Conservation (phyloP, 2,329 filamentous ascomycete species). For the Ascochyta lentis region DNA sequence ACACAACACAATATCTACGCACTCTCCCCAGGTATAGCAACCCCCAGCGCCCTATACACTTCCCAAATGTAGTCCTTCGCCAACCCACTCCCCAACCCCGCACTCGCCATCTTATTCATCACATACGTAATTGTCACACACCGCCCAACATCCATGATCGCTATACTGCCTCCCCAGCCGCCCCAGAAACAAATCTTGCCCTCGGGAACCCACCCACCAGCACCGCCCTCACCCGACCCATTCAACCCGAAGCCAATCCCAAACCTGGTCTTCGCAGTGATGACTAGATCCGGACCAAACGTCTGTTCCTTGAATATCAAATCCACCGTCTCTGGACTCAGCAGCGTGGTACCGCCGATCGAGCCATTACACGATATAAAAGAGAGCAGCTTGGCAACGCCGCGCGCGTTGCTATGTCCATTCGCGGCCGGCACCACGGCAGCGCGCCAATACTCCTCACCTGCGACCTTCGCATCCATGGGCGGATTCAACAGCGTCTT, state of each 20-base stretch:
- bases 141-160: constrained; percentile 23
- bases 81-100: constrained; percentile 11
- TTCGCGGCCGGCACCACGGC: constrained; percentile 16
- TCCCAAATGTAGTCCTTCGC: constrained; percentile 14
- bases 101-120: constrained; percentile 30
- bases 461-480: constrained; percentile 14
- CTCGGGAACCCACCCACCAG: constrained; percentile 16
- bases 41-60: constrained; percentile 22
- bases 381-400: constrained; percentile 16
- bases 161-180: constrained; percentile 27
- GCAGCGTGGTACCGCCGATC: background rate
- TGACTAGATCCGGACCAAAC: constrained; percentile 14
- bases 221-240: background rate
- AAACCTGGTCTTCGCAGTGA: background rate
- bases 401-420: constrained; percentile 22
- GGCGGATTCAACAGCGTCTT: constrained; percentile 18
- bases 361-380: constrained; percentile 14
- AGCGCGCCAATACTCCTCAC: constrained; percentile 3
- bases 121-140: constrained; percentile 24
- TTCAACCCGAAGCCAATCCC: constrained; percentile 23
- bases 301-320: constrained; percentile 23
- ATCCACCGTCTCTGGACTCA: constrained; percentile 20
- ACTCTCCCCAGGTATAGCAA: background rate
- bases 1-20: too few relatives aligned
- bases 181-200: constrained; percentile 25